Evolutionary conservation across 306 rosid genomes (phyloP).

Genomic region (Vigna nakashimae): DNA sequence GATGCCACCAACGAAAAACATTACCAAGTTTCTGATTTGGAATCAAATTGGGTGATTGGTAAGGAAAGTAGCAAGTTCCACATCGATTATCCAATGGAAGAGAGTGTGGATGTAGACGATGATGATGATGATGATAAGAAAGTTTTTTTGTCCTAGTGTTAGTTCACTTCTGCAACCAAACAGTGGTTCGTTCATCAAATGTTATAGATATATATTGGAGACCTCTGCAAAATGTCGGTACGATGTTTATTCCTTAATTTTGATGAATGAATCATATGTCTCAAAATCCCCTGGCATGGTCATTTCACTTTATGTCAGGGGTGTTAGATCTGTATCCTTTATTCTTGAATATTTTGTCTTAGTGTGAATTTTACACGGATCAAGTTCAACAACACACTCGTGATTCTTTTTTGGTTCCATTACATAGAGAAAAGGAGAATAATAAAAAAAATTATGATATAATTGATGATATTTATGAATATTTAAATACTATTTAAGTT

Average conservation of each 20-base stretch:
- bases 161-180: slow-evolving; percentile 22
- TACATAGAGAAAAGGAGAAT: too few relatives aligned
- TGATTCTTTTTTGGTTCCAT: too few relatives aligned
- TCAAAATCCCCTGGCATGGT: too few relatives aligned
- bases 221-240: not conserved
- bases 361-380: too few relatives aligned
- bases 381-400: too few relatives aligned
- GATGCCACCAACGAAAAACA: slow-evolving; percentile 37
- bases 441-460: too few relatives aligned
- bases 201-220: not conserved
- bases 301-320: not conserved
- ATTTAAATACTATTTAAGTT: too few relatives aligned
- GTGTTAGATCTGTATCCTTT: not conserved
- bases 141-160: slow-evolving; percentile 49
- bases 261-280: not conserved
- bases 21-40: slow-evolving; percentile 40
- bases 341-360: not conserved
- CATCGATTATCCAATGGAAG: slow-evolving; percentile 43
- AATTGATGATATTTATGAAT: too few relatives aligned
- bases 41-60: slow-evolving; percentile 34
- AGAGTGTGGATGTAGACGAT: slow-evolving; percentile 45
- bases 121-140: slow-evolving; percentile 55
- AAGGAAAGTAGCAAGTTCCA: slow-evolving; percentile 38
- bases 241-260: not conserved
- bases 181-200: not conserved